A percentile compares a stretch with the other conserved stretches of the same genome.
phyloP scores from a whole-genome alignment of 1,284 basidiomycete species.

The Ustilago bromivora region DNA sequence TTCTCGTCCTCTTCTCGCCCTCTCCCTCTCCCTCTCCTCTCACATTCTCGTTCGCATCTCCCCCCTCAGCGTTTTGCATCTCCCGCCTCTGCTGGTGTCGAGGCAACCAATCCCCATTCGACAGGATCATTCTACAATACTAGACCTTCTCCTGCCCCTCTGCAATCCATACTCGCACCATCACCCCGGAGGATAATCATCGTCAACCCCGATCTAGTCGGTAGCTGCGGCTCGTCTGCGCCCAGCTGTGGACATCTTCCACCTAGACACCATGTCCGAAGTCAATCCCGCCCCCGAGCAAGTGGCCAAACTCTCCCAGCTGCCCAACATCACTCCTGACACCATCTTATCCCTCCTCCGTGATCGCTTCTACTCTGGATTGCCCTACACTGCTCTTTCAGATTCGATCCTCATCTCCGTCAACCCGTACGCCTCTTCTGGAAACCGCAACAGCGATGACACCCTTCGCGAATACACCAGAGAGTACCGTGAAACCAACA shows the following conservation, averaged over 20 bases:
- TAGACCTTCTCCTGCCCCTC: background rate
- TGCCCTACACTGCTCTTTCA: slow-evolving; percentile 64
- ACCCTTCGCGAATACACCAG: slow-evolving; percentile 62
- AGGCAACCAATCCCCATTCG: background rate
- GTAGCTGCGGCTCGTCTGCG: slow-evolving; percentile 27
- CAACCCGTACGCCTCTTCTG: slow-evolving; percentile 64
- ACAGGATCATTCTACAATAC: background rate
- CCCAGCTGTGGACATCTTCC: slow-evolving; percentile 15
- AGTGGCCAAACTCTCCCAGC: slow-evolving; percentile 52
- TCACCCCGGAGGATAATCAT: background rate
- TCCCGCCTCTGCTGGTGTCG: background rate
- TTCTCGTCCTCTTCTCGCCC: background rate
- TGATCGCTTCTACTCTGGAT: slow-evolving; percentile 60
- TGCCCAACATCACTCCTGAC: slow-evolving; percentile 49
- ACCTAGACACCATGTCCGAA: slow-evolving; percentile 27
- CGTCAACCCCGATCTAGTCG: background rate
- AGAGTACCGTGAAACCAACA: slow-evolving; percentile 62
- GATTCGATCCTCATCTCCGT: slow-evolving; percentile 65
- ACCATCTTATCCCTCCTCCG: slow-evolving; percentile 59
- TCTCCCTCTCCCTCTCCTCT: background rate
- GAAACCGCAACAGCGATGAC: slow-evolving; percentile 66
- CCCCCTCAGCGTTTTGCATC: background rate
- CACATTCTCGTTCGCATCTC: background rate
- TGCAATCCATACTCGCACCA: background rate
- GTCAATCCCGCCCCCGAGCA: slow-evolving; percentile 39